phyloP scores from a whole-genome alignment of 129 eudicot genomes.

The Pittosporum tobira region DNA sequence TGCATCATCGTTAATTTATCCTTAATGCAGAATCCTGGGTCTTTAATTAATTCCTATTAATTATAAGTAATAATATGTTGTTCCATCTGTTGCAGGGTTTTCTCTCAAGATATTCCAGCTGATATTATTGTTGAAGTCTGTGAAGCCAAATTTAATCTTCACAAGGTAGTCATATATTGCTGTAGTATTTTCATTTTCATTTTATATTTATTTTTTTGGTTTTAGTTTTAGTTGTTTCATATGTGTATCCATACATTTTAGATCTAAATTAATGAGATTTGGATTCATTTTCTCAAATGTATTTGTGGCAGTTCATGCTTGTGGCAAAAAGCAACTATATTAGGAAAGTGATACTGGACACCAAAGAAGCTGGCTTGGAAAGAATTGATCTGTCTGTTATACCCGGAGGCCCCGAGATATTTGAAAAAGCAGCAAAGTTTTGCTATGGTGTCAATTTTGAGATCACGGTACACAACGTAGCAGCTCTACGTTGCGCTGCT shows the following conservation, averaged over 20 bases:
- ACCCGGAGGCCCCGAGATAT: conserved; percentile 85
- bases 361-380: conserved; percentile 56
- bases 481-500: conserved; percentile 90
- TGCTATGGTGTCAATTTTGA: conserved; percentile 95
- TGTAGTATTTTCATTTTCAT: no score
- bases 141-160: conserved; percentile 76
- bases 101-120: conserved; percentile 86
- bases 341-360: conserved; percentile 58
- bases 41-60: no score
- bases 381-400: conserved; percentile 65
- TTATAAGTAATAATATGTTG: neutral
- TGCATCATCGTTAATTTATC: no score
- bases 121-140: conserved; percentile 78
- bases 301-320: conserved; percentile 62
- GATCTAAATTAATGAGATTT: no score
- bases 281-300: no score
- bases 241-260: no score
- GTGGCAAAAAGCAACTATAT: conserved; percentile 95
- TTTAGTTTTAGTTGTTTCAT: no score
- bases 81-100: conserved; percentile 47
- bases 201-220: no score
- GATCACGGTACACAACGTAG: conserved; percentile 93
- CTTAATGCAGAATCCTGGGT: no score
- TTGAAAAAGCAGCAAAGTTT: conserved; percentile 85
- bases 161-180: conserved; percentile 62